Conservation (phyloP, 2,329 filamentous ascomycete species). For the Xylariales sp. region DNA sequence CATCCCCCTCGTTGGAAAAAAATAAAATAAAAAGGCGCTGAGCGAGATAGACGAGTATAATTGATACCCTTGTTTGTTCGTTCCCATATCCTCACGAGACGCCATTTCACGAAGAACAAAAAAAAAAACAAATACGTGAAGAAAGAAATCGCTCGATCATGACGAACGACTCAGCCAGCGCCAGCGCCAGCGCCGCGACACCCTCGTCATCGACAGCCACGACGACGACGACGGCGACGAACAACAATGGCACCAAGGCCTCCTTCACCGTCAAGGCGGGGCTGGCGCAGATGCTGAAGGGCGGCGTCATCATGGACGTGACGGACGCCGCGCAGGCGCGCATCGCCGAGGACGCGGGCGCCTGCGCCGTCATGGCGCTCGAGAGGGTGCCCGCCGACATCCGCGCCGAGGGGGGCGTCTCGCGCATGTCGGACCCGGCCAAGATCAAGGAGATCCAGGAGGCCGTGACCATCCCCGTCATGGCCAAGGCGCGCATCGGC, state of each 20-base stretch:
- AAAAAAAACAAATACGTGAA: neutral
- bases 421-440: conserved; percentile 93
- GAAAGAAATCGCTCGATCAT: conserved; percentile 14
- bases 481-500: conserved; percentile 98
- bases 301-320: conserved; percentile 99
- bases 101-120: neutral
- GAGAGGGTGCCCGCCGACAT: conserved; percentile 98
- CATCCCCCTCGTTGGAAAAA: neutral
- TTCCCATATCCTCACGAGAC: neutral
- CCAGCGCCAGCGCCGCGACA: conserved; percentile 31
- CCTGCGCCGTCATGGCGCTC: conserved; percentile 96
- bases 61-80: neutral
- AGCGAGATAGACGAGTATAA: neutral
- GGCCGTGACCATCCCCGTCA: conserved; percentile 96
- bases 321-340: conserved; percentile 92
- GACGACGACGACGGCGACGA: conserved; percentile 50
- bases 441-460: conserved; percentile 97
- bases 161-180: conserved; percentile 33
- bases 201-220: conserved; percentile 41
- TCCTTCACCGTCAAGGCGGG: conserved; percentile 93
- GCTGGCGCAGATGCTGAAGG: conserved; percentile 97
- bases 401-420: conserved; percentile 89
- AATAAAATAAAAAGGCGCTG: neutral
- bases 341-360: conserved; percentile 97
- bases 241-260: conserved; percentile 52